Evolutionary conservation across 2,329 filamentous ascomycete species (phyloP).

Genomic region (Lachnellula cervina): DNA sequence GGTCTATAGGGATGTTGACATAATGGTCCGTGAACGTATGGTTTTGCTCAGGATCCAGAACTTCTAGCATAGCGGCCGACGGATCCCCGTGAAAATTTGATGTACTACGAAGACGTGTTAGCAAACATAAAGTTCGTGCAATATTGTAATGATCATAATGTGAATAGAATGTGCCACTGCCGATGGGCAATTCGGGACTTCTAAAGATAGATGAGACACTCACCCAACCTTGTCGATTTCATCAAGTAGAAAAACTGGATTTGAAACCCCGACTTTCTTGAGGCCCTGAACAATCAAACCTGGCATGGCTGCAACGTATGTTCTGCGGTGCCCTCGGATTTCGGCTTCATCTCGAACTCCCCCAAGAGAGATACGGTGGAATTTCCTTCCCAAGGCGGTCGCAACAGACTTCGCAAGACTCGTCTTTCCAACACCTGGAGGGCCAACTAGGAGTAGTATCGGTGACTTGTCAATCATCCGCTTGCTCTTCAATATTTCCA

Average conservation of each 20-base stretch:
- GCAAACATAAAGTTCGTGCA: background rate
- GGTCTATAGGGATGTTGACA: slow-evolving; percentile 88
- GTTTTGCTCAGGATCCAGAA: slow-evolving; percentile 96
- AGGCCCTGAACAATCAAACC: slow-evolving; percentile 89
- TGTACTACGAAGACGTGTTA: slow-evolving; percentile 40
- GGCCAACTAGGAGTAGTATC: slow-evolving; percentile 87
- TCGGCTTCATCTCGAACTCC: slow-evolving; percentile 96
- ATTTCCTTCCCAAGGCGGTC: slow-evolving; percentile 86
- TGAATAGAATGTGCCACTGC: background rate
- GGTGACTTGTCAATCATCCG: slow-evolving; percentile 92
- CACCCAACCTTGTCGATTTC: slow-evolving; percentile 91
- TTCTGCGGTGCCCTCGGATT: slow-evolving; percentile 89
- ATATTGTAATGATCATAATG: too few species aligned
- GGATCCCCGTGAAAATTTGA: slow-evolving; percentile 93
- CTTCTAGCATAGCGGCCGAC: slow-evolving; percentile 95
- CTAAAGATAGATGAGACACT: slow-evolving; percentile 8
- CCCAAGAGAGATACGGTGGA: slow-evolving; percentile 93
- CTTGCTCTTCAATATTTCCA: slow-evolving; percentile 73
- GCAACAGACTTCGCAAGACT: slow-evolving; percentile 91
- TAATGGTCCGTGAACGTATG: slow-evolving; percentile 94
- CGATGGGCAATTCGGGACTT: background rate
- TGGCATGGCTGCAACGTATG: slow-evolving; percentile 98
- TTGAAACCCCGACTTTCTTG: slow-evolving; percentile 91
- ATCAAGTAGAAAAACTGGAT: slow-evolving; percentile 91
- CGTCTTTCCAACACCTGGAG: slow-evolving; percentile 93